Base-by-base conservation (phyloP, 768 basidiomycete genomes). In the Amanita inopinata region DNA sequence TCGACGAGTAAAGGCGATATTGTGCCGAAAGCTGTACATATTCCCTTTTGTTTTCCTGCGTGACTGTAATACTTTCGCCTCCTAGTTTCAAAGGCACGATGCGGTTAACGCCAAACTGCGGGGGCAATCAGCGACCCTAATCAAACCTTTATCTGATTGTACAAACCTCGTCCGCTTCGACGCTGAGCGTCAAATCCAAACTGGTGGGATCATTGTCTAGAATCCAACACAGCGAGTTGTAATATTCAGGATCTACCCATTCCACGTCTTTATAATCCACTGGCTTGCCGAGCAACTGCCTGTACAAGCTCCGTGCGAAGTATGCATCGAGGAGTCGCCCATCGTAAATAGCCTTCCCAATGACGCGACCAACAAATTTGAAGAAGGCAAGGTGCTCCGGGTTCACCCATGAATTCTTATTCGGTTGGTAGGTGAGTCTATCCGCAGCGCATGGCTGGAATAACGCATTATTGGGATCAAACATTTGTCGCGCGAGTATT, bases 401-500 rank as follows among this genome's bases (percentile, higher is more conserved):
- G 57, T 98, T 98, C 56, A 96, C 86, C 74, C 79, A 82, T 2
- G 88, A 90, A 46, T 89, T 83, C 58, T 89, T 85, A 67, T 91
- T 90, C 1, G 94, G 93, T 61, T 98, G 96, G 55, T 98, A 99
- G 1, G 94, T 96, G 40, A 88, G 73, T 53, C 81, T 78, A 61
- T 96, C 96, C 3, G 91, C 93, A 0, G 91, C 92, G 57, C 91
- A 96, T 12, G 96, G 94, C 57, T 98, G 91, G 78, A 99, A 99
- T 19, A 98, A 73, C 3, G 92, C 94, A 53, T 96, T 96, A 64
- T 94, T 90, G 18, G 96, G 94, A 59, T 99, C 91, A 64, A 99
- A 99, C 85, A 99, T 99, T 60, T 96, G 92, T 38, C 92, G 76
- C 1, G 96, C 93, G 12, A 99, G 78, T 39, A 96, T 94, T 54